Evolutionary conservation across 2,329 filamentous ascomycete species (phyloP).

Genomic region (Akanthomyces lecanii): DNA sequence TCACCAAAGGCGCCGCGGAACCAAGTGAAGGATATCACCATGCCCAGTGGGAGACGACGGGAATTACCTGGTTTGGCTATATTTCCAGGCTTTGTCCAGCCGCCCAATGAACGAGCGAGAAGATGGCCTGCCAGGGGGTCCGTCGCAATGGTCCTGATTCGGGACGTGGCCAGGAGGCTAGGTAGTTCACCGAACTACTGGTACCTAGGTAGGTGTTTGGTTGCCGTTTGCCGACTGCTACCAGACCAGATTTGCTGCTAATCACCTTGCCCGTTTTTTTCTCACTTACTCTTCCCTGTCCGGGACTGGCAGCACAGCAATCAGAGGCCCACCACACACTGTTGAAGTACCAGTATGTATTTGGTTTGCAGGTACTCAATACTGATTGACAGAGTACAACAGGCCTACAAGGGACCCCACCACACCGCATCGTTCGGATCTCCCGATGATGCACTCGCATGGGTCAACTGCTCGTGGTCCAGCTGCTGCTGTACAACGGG

Average conservation of each 20-base stretch:
- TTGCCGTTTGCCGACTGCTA: too few relatives aligned
- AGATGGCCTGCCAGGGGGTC: background rate
- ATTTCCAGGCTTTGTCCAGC: background rate
- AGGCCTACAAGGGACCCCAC: background rate
- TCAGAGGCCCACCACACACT: too few relatives aligned
- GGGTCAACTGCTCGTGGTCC: background rate
- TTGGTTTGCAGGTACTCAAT: too few relatives aligned
- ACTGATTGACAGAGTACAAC: too few relatives aligned
- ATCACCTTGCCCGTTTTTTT: background rate
- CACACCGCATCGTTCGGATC: conserved; percentile 9
- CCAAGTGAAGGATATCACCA: background rate
- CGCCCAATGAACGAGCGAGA: background rate
- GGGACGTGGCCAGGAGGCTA: too few relatives aligned
- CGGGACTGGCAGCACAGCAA: too few relatives aligned
- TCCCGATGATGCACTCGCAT: conserved; percentile 12
- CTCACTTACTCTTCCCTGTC: background rate
- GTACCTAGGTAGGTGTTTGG: too few relatives aligned
- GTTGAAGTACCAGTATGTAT: too few relatives aligned
- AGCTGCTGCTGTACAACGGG: background rate
- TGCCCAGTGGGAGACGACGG: conserved; percentile 8
- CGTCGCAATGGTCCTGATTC: background rate
- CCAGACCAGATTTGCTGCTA: too few relatives aligned
- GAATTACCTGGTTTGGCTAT: background rate
- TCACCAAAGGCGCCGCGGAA: background rate
- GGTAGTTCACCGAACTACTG: too few relatives aligned